phyloP scores from a whole-genome alignment of 140 eudicot genomes.

The Flaveria floridana region DNA sequence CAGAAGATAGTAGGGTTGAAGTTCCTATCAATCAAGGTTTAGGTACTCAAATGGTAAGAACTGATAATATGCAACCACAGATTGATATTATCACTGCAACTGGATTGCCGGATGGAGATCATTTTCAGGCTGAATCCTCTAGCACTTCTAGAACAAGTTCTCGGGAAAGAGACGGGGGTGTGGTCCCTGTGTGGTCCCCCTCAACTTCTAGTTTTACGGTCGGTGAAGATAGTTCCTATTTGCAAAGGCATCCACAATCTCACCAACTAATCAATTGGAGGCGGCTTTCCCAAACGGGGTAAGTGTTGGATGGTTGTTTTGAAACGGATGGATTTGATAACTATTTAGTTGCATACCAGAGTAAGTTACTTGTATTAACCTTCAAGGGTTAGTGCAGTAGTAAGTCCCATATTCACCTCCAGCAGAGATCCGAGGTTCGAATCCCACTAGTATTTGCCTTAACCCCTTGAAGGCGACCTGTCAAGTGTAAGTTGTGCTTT shows the following conservation, averaged over 20 bases:
- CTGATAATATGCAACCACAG: conserved; percentile 7
- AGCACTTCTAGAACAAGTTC: conserved; percentile 44
- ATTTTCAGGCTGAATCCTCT: conserved; percentile 66
- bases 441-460: too few relatives aligned
- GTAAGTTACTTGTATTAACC: not conserved
- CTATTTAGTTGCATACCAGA: not conserved
- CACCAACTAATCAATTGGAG: conserved; percentile 70
- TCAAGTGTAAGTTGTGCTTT: not conserved
- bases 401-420: not conserved
- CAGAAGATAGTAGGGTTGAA: conserved; percentile 54
- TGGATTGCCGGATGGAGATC: conserved; percentile 52
- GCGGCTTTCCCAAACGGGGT: conserved; percentile 84
- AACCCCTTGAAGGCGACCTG: not conserved
- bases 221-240: conserved; percentile 63
- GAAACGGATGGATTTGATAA: not conserved
- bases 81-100: conserved; percentile 21
- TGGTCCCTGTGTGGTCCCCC: conserved; percentile 94
- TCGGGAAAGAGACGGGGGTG: conserved; percentile 74
- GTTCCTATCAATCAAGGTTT: conserved; percentile 47
- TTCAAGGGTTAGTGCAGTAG: not conserved
- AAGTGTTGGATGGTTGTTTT: conserved; percentile 30
- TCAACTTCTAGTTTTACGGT: conserved; percentile 49
- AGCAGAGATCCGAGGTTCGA: not conserved
- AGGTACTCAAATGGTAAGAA: conserved; percentile 16
- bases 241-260: conserved; percentile 79